A percentile compares a stretch with the other conserved stretches of the same genome.
phyloP scores from a whole-genome alignment of 352 stramenopile genomes.

The Phytopythium mirpurense region DNA sequence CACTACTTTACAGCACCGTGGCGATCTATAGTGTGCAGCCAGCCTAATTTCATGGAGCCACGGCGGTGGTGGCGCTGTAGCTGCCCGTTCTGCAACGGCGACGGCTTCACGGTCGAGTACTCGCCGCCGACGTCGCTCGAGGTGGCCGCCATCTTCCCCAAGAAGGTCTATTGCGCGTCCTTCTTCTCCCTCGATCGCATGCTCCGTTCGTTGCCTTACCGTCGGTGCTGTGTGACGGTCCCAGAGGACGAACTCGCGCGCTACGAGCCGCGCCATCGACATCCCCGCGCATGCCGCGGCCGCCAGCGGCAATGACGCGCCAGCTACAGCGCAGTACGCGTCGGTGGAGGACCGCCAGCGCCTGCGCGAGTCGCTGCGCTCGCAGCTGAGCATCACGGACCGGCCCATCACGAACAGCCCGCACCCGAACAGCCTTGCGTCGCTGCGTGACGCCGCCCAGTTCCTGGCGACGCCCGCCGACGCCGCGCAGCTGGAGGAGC shows the following conservation, averaged over 20 bases:
- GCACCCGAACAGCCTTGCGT: slow-evolving; percentile 34
- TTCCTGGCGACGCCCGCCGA: slow-evolving; percentile 42
- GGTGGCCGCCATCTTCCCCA: slow-evolving; percentile 35
- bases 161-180: slow-evolving; percentile 25
- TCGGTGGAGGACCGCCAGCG: slow-evolving; percentile 72
- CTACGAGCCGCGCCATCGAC: slow-evolving; percentile 26
- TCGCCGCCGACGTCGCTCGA: slow-evolving; percentile 35
- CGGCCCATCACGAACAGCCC: slow-evolving; percentile 46
- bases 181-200: too few relatives aligned
- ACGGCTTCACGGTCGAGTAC: slow-evolving; percentile 56
- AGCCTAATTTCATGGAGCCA: too few relatives aligned
- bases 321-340: slow-evolving; percentile 36
- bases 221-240: too few relatives aligned
- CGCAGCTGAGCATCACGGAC: slow-evolving; percentile 59
- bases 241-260: slow-evolving; percentile 21
- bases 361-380: slow-evolving; percentile 65
- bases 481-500: slow-evolving; percentile 57
- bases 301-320: slow-evolving; percentile 7
- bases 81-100: slow-evolving; percentile 79
- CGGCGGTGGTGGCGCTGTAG: slow-evolving; percentile 26
- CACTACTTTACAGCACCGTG: too few relatives aligned
- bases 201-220: too few relatives aligned
- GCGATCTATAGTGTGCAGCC: too few relatives aligned
- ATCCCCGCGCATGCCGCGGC: slow-evolving; percentile 19
- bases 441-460: slow-evolving; percentile 30